Evolutionary conservation across 208 protist genomes (phyloP).

Genomic region (Balamuthia mandrillaris): DNA sequence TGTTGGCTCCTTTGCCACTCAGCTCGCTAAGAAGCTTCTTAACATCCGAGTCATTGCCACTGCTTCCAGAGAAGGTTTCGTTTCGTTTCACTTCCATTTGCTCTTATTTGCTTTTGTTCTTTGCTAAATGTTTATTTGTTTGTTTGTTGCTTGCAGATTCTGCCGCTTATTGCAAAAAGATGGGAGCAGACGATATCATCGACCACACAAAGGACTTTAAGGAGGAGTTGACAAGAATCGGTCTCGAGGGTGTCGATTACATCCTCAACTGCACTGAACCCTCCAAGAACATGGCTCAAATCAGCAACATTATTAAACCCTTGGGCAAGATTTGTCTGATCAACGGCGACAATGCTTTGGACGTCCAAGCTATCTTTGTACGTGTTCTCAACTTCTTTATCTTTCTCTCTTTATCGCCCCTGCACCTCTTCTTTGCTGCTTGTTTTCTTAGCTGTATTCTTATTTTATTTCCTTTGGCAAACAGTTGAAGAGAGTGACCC

Average conservation of each 20-base stretch:
- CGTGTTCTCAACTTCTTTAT: not conserved
- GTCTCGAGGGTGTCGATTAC: constrained; percentile 29
- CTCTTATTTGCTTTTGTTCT: not conserved
- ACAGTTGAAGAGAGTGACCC: not conserved
- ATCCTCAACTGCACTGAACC: constrained; percentile 13
- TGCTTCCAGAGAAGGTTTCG: not conserved
- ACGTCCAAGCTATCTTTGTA: not conserved
- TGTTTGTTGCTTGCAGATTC: not conserved
- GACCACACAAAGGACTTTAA: not conserved
- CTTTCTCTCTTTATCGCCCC: not conserved
- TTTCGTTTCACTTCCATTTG: not conserved
- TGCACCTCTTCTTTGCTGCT: not conserved
- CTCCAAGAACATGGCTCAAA: not conserved
- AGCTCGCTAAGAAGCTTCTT: constrained; percentile 25
- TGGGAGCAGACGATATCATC: not conserved
- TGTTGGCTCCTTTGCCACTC: constrained; percentile 1
- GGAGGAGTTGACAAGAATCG: not conserved
- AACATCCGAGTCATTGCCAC: constrained; percentile 26
- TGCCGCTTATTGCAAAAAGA: not conserved
- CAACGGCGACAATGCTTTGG: not conserved
- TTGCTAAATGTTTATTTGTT: not conserved
- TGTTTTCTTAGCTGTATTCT: not conserved
- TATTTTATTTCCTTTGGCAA: not conserved
- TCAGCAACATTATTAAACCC: not conserved
- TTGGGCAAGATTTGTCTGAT: constrained; percentile 15